Conservation (phyloP, 768 basidiomycete genomes). For the Kwoniella europaea region DNA sequence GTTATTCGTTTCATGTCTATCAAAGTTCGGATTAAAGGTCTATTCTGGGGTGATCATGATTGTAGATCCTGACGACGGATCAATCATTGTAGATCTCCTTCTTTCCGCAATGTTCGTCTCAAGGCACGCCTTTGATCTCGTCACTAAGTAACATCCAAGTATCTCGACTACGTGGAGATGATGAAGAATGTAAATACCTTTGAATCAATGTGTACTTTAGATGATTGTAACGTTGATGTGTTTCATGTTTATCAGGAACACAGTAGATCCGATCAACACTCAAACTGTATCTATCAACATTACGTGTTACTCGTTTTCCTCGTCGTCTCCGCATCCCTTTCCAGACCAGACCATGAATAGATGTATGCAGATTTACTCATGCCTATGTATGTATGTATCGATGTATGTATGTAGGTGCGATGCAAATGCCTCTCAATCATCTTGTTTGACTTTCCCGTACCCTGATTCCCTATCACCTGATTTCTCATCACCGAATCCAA, state of each 20-base stretch:
- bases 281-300: no score
- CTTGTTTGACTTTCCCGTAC: slow-evolving; percentile 46
- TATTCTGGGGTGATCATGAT: slow-evolving; percentile 3
- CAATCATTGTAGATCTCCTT: slow-evolving; percentile 5
- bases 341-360: no score
- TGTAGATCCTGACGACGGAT: slow-evolving; percentile 6
- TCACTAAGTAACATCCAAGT: neutral
- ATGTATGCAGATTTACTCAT: neutral
- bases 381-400: neutral
- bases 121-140: neutral
- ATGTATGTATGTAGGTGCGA: neutral
- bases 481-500: slow-evolving; percentile 69
- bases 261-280: neutral
- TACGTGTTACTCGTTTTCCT: no score
- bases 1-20: neutral
- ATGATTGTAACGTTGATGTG: neutral
- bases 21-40: neutral
- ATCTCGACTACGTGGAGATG: neutral
- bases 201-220: neutral
- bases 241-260: neutral
- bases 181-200: neutral
- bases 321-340: no score
- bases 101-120: neutral
- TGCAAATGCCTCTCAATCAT: slow-evolving; percentile 17
- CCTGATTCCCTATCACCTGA: slow-evolving; percentile 29